Evolutionary conservation across 2,329 filamentous ascomycete species (phyloP).

Genomic region (Daldinia sp.): DNA sequence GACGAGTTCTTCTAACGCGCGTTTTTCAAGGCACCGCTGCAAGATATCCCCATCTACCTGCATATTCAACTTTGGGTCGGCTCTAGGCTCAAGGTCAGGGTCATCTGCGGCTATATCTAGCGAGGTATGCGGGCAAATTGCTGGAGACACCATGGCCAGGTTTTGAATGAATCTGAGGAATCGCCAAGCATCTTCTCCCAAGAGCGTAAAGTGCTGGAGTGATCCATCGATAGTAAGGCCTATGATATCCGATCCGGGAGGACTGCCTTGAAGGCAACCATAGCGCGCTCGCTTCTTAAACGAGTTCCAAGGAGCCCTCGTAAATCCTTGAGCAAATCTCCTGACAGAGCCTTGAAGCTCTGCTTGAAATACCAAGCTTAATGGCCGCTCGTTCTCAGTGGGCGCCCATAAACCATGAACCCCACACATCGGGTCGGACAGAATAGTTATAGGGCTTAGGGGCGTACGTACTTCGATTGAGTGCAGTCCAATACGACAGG

Average conservation of each 20-base stretch:
- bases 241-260: constrained; percentile 65
- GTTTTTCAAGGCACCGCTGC: constrained; percentile 62
- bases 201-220: constrained; percentile 75
- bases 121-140: constrained; percentile 63
- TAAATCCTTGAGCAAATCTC: constrained; percentile 65
- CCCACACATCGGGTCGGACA: constrained; percentile 62
- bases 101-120: background rate
- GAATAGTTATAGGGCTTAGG: constrained; percentile 54
- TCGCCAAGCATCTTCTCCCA: constrained; percentile 72
- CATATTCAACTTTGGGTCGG: constrained; percentile 61
- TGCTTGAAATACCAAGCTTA: constrained; percentile 66
- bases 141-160: constrained; percentile 64
- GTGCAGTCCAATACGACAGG: constrained; percentile 59
- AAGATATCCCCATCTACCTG: constrained; percentile 78
- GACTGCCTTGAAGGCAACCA: constrained; percentile 58
- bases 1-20: constrained; percentile 61
- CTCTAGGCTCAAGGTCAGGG: constrained; percentile 55
- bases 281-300: constrained; percentile 54
- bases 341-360: constrained; percentile 68
- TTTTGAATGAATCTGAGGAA: constrained; percentile 81
- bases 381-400: constrained; percentile 56
- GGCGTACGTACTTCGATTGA: constrained; percentile 59
- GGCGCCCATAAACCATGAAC: constrained; percentile 66
- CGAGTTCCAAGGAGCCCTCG: constrained; percentile 65
- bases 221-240: constrained; percentile 78